Conservation (phyloP, 768 basidiomycete species). For the Hericium rajendrae region DNA sequence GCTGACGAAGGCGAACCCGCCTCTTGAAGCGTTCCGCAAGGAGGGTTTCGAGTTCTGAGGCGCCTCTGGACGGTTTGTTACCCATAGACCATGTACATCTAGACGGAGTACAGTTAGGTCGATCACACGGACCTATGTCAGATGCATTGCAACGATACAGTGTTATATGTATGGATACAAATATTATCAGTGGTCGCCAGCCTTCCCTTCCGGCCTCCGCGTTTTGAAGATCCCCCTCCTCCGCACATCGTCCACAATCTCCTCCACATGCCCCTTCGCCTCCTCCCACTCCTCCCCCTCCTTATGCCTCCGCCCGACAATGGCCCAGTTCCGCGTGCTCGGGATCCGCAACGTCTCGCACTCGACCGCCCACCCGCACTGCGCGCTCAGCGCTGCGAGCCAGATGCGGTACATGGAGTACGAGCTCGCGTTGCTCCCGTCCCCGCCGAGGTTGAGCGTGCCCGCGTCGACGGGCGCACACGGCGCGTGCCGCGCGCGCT, state of each 20-base stretch:
- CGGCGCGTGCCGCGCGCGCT: slow-evolving; percentile 33
- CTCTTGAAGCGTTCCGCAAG: slow-evolving; percentile 63
- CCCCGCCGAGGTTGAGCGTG: slow-evolving; percentile 49
- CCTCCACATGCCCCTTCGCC: slow-evolving; percentile 34
- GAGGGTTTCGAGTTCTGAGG: slow-evolving; percentile 83
- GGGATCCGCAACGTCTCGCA: slow-evolving; percentile 83
- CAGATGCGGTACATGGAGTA: slow-evolving; percentile 84
- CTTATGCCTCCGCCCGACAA: slow-evolving; percentile 37
- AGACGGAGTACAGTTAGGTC: too few species aligned
- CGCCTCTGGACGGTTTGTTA: background rate
- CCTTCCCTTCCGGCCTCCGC: slow-evolving; percentile 64
- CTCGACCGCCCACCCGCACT: slow-evolving; percentile 83
- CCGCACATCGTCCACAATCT: slow-evolving; percentile 45
- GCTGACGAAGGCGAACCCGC: slow-evolving; percentile 51
- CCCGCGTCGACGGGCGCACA: slow-evolving; percentile 20
- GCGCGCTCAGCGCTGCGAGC: slow-evolving; percentile 61
- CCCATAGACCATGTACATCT: too few species aligned
- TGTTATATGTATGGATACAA: background rate
- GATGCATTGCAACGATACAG: too few species aligned
- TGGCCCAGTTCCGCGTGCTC: slow-evolving; percentile 88
- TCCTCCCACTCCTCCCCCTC: slow-evolving; percentile 21
- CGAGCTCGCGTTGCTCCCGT: slow-evolving; percentile 51
- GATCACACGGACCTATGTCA: too few species aligned
- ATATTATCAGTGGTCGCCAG: slow-evolving; percentile 23
- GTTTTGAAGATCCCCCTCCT: slow-evolving; percentile 65